A percentile compares a stretch with the other conserved stretches of the same genome.
Conservation (phyloP, 768 basidiomycete species). For the Phallus indusiatus region DNA sequence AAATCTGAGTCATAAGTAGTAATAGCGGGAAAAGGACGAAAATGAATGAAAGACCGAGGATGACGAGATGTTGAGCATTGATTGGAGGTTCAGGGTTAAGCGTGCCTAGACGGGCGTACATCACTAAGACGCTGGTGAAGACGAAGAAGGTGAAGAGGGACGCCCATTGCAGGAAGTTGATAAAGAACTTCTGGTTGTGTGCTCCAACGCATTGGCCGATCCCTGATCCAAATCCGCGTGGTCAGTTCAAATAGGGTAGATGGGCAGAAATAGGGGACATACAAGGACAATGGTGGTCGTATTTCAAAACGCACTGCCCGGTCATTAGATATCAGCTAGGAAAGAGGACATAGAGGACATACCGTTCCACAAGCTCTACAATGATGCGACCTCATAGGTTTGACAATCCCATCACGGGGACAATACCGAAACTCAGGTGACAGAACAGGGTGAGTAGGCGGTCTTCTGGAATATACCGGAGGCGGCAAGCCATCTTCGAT, state of each 20-base stretch:
- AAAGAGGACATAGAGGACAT: conserved; percentile 21
- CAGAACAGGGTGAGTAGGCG: conserved; percentile 38
- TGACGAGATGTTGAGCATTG: conserved; percentile 61
- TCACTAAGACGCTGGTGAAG: conserved; percentile 48
- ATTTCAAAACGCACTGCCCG: conserved; percentile 65
- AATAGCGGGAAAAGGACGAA: conserved; percentile 62
- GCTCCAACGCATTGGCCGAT: conserved; percentile 71
- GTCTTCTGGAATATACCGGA: conserved; percentile 21
- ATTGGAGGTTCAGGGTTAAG: conserved; percentile 19
- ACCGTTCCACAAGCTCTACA: conserved; percentile 79
- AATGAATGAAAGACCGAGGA: conserved; percentile 57
- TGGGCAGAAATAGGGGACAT: conserved; percentile 18
- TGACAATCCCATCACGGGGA: conserved; percentile 48
- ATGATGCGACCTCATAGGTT: conserved; percentile 71
- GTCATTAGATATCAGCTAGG: not conserved
- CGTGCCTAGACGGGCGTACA: conserved; percentile 31
- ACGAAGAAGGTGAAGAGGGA: conserved; percentile 52
- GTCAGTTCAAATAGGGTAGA: not conserved
- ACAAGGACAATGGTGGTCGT: conserved; percentile 90
- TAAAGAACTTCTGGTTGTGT: conserved; percentile 88
- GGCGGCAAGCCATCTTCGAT: conserved; percentile 6
- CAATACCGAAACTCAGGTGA: conserved; percentile 64
- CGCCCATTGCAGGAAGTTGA: conserved; percentile 67
- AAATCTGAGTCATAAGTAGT: conserved; percentile 49
- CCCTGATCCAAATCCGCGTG: not conserved